These are phyloP conservation scores for Hyaloperonospora arabidopsidis DNA, from an alignment of 352 stramenopile species.

Conservation along the genomic window DNA sequence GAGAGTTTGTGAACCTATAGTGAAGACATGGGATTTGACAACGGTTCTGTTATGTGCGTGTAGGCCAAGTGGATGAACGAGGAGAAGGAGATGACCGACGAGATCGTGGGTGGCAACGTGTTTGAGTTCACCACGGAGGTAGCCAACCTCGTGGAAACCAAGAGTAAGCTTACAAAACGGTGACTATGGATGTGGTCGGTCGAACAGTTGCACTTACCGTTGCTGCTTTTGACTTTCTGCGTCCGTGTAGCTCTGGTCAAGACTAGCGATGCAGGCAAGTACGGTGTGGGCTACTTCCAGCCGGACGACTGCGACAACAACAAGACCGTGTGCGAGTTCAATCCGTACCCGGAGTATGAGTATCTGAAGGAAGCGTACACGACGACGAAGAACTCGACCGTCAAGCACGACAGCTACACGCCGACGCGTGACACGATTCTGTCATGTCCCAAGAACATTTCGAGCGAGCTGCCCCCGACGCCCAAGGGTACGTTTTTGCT, in stretches of 20 bases:
- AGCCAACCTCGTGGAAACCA: slow-evolving; percentile 38
- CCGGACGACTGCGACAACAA: slow-evolving; percentile 64
- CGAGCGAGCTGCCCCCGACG: slow-evolving; percentile 22
- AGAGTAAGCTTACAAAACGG: slow-evolving; percentile 10
- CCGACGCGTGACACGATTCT: slow-evolving; percentile 32
- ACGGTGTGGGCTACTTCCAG: slow-evolving; percentile 65
- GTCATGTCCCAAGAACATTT: slow-evolving; percentile 36
- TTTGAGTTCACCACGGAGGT: slow-evolving; percentile 74
- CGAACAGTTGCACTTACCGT: not conserved
- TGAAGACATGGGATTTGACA: not conserved
- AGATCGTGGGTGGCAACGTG: slow-evolving; percentile 66
- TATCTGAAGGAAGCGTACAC: slow-evolving; percentile 74
- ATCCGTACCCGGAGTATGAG: slow-evolving; percentile 62
- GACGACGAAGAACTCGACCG: slow-evolving; percentile 46
- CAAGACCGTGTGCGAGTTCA: slow-evolving; percentile 46
- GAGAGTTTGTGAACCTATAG: slow-evolving; percentile 30
- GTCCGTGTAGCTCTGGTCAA: slow-evolving; percentile 30
- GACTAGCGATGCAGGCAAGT: slow-evolving; percentile 48
- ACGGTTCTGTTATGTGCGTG: slow-evolving; percentile 1
- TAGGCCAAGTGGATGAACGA: slow-evolving; percentile 74
- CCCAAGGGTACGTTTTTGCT: slow-evolving; percentile 32
- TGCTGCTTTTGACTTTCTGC: not conserved
- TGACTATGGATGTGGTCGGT: not conserved
- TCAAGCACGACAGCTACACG: slow-evolving; percentile 35
- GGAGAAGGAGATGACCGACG: slow-evolving; percentile 52